phyloP scores from a whole-genome alignment of 2,329 filamentous ascomycete genomes.

The Colletotrichum sp. region DNA sequence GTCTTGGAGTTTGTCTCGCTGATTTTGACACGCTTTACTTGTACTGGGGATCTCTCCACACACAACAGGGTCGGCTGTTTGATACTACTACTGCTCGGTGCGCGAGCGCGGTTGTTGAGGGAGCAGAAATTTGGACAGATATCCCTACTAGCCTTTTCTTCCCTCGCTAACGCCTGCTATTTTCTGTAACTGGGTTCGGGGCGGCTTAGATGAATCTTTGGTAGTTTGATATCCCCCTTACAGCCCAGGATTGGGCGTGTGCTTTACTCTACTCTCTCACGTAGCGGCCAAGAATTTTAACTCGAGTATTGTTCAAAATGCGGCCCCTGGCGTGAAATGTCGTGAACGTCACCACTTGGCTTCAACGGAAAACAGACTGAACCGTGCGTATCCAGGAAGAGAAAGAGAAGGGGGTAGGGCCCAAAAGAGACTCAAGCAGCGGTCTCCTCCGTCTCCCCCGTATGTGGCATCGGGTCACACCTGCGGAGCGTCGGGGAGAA shows the following conservation, averaged over 20 bases:
- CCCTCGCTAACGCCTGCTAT: not conserved
- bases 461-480: not conserved
- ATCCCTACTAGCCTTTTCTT: not conserved
- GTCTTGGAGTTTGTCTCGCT: not conserved
- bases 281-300: not conserved
- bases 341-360: not conserved
- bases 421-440: not conserved
- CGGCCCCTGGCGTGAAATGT: not conserved
- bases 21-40: not conserved
- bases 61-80: not conserved
- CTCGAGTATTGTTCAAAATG: not conserved
- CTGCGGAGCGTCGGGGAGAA: not conserved
- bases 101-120: not conserved
- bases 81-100: not conserved
- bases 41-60: not conserved
- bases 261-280: not conserved
- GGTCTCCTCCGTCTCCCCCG: not conserved
- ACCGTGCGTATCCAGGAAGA: not conserved
- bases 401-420: not conserved
- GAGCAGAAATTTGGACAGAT: not conserved
- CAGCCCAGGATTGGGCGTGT: not conserved
- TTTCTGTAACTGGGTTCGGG: not conserved
- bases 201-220: slow-evolving; percentile 14
- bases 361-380: not conserved
- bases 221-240: slow-evolving; percentile 9